phyloP scores from a whole-genome alignment of 768 basidiomycete genomes.

The Dacryopinax spathularia region DNA sequence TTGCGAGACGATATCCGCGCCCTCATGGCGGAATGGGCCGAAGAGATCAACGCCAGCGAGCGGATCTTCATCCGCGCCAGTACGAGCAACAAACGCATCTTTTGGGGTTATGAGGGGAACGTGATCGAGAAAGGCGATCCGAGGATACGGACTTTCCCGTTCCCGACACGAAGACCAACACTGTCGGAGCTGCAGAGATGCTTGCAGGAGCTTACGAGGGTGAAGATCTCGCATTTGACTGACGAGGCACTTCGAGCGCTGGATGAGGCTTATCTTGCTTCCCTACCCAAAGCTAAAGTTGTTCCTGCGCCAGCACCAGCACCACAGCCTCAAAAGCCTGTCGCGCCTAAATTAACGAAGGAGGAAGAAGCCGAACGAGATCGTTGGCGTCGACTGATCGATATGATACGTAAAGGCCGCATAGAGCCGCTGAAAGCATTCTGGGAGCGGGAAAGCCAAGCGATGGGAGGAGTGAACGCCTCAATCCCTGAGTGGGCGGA shows the following conservation, averaged over 20 bases:
- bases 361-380: constrained; percentile 71
- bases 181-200: constrained; percentile 81
- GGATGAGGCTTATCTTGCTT: constrained; percentile 81
- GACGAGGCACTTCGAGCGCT: constrained; percentile 70
- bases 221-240: constrained; percentile 74
- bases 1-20: constrained; percentile 84
- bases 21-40: constrained; percentile 70
- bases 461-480: constrained; percentile 45
- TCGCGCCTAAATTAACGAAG: constrained; percentile 48
- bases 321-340: constrained; percentile 27
- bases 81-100: constrained; percentile 72
- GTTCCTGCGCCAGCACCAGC: constrained; percentile 24
- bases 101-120: constrained; percentile 77
- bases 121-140: constrained; percentile 61
- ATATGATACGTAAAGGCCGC: constrained; percentile 79
- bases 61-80: constrained; percentile 85
- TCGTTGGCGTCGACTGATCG: constrained; percentile 69
- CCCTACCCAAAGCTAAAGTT: constrained; percentile 67
- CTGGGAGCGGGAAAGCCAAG: constrained; percentile 55
- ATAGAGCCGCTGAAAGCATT: constrained; percentile 68
- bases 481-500: constrained; percentile 51
- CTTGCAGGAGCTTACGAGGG: constrained; percentile 67
- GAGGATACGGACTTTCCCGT: constrained; percentile 79
- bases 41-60: constrained; percentile 75
- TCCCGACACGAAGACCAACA: constrained; percentile 90